phyloP scores from a whole-genome alignment of 2,329 filamentous ascomycete genomes.

The Scedosporium aurantiacum region DNA sequence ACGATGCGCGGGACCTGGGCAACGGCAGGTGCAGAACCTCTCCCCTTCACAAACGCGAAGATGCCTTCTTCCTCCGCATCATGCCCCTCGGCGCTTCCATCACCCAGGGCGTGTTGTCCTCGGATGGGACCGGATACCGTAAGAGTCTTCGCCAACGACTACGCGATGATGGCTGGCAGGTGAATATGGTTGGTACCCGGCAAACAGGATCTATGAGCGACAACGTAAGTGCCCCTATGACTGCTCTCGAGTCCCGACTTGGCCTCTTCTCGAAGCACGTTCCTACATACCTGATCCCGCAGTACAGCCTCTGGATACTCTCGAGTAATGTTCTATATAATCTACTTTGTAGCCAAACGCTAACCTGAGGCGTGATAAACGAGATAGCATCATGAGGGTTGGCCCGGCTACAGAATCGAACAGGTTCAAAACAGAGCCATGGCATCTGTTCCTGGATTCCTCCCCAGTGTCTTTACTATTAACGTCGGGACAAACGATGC shows the following conservation, averaged over 20 bases:
- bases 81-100: slow-evolving; percentile 26
- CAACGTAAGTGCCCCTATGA: slow-evolving; percentile 1
- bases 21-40: too few species aligned
- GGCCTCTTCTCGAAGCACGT: too few species aligned
- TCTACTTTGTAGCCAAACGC: too few species aligned
- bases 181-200: slow-evolving; percentile 30
- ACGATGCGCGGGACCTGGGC: too few species aligned
- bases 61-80: slow-evolving; percentile 14
- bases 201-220: slow-evolving; percentile 24
- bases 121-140: slow-evolving; percentile 21
- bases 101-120: slow-evolving; percentile 18
- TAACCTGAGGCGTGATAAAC: neutral
- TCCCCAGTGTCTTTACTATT: slow-evolving; percentile 14
- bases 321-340: too few species aligned
- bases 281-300: too few species aligned
- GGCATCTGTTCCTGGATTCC: slow-evolving; percentile 1
- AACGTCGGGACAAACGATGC: slow-evolving; percentile 16
- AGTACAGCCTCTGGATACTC: too few species aligned
- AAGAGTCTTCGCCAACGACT: slow-evolving; percentile 19
- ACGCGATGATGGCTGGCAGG: slow-evolving; percentile 16
- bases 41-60: neutral
- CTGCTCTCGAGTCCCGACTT: too few species aligned
- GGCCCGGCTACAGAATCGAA: slow-evolving; percentile 9
- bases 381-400: slow-evolving; percentile 13
- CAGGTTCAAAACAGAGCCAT: slow-evolving; percentile 3